Percentiles rank a stretch among this genome's conserved stretches.
phyloP scores from a whole-genome alignment of 2,329 filamentous ascomycete genomes.

The Huntiella abstrusa region DNA sequence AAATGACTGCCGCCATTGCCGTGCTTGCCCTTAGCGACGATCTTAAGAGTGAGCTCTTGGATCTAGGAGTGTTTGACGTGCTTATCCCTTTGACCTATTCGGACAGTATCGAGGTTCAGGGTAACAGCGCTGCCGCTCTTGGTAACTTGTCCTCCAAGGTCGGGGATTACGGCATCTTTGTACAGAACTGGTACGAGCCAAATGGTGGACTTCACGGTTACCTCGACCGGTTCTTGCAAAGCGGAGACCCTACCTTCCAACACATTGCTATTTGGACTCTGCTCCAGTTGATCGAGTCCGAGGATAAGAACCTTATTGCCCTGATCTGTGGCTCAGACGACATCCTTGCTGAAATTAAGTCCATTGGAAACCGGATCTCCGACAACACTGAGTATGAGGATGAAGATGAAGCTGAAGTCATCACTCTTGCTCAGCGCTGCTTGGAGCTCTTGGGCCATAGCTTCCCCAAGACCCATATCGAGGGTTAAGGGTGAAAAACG shows the following conservation, averaged over 20 bases:
- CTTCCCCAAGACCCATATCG: slow-evolving; percentile 61
- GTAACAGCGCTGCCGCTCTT: slow-evolving; percentile 88
- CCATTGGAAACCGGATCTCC: slow-evolving; percentile 71
- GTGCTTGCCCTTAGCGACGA: slow-evolving; percentile 91
- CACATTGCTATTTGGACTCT: slow-evolving; percentile 98
- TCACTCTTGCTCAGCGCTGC: slow-evolving; percentile 76
- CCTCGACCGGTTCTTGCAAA: slow-evolving; percentile 76
- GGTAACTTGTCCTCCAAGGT: slow-evolving; percentile 97
- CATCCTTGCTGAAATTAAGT: slow-evolving; percentile 78
- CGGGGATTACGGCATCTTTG: slow-evolving; percentile 89
- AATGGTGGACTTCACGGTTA: slow-evolving; percentile 93
- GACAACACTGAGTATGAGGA: slow-evolving; percentile 52
- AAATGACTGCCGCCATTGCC: slow-evolving; percentile 99
- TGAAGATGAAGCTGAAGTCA: slow-evolving; percentile 82
- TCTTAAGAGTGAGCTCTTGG: slow-evolving; percentile 76
- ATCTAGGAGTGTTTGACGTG: slow-evolving; percentile 87
- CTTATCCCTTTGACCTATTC: slow-evolving; percentile 90
- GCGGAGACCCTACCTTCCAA: slow-evolving; percentile 91
- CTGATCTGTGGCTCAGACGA: slow-evolving; percentile 80
- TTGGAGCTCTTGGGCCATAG: slow-evolving; percentile 67
- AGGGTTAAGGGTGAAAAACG: slow-evolving; percentile 34
- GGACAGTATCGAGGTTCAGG: slow-evolving; percentile 91
- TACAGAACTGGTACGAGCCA: slow-evolving; percentile 82
- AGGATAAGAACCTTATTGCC: slow-evolving; percentile 73
- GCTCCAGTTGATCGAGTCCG: slow-evolving; percentile 84